These are phyloP conservation scores for Tuber umbilicatum DNA, from an alignment of 495 filamentous ascomycete genomes.

Conservation along the genomic window DNA sequence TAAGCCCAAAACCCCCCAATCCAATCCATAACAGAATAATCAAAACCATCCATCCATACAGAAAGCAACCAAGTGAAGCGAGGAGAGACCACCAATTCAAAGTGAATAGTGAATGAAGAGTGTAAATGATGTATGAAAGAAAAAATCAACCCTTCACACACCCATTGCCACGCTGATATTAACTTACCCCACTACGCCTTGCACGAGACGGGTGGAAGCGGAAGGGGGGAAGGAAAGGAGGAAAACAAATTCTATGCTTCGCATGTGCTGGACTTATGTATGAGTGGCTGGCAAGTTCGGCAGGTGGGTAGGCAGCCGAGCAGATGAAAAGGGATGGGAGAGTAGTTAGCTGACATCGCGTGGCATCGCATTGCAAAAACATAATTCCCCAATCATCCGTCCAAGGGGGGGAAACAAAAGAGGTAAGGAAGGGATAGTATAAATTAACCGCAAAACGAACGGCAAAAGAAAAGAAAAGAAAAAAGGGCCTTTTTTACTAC, in stretches of 20 bases:
- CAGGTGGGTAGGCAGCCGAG: not conserved
- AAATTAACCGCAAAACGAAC: not conserved
- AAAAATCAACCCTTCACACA: not conserved
- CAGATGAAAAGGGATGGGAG: not conserved
- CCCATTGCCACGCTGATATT: not conserved
- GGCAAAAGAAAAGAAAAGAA: not conserved
- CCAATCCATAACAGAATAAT: not conserved
- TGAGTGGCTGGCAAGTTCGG: not conserved
- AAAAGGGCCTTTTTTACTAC: not conserved
- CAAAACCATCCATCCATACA: constrained; percentile 1
- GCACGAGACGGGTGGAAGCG: not conserved
- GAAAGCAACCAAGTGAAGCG: constrained; percentile 16
- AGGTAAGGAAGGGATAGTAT: not conserved
- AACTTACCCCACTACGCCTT: not conserved
- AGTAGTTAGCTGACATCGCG: not conserved
- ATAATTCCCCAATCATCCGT: not conserved
- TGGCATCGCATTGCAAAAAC: not conserved
- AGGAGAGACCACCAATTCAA: constrained; percentile 22
- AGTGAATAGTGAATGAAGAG: constrained; percentile 18
- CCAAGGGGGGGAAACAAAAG: not conserved
- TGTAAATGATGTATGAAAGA: constrained; percentile 14
- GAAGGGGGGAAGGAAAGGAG: not conserved
- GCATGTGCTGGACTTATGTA: not conserved
- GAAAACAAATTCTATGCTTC: not conserved
- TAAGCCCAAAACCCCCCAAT: not conserved